Evolutionary conservation across 1,284 basidiomycete species (phyloP).

Genomic region (Chalciporus piperatoides): DNA sequence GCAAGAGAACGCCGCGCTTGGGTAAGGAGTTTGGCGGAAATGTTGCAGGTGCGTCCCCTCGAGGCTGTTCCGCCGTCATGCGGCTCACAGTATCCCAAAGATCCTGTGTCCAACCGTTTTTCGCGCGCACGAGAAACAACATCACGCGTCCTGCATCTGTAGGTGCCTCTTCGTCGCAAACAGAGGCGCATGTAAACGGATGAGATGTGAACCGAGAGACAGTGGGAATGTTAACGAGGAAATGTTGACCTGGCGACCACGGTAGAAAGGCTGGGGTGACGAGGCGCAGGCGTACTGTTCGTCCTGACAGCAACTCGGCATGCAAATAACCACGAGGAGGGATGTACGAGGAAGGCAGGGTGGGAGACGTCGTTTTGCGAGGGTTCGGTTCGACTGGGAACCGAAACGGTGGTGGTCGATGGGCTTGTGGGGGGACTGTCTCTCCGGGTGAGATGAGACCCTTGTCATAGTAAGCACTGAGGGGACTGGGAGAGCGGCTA

Average conservation of each 20-base stretch:
- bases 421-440: not conserved
- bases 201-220: conserved; percentile 70
- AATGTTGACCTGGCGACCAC: conserved; percentile 81
- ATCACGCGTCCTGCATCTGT: conserved; percentile 53
- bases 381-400: conserved; percentile 4
- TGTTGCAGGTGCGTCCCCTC: conserved; percentile 21
- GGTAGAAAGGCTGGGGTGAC: conserved; percentile 55
- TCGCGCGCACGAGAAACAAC: conserved; percentile 72
- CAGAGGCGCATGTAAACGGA: conserved; percentile 78
- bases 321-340: conserved; percentile 71
- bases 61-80: conserved; percentile 37
- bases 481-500: conserved; percentile 23
- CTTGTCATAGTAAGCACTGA: conserved; percentile 22
- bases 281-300: conserved; percentile 72
- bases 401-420: not conserved
- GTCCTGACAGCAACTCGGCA: conserved; percentile 75
- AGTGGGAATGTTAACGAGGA: conserved; percentile 70
- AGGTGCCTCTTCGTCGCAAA: conserved; percentile 53
- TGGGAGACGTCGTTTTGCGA: conserved; percentile 1
- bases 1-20: conserved; percentile 53
- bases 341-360: conserved; percentile 30
- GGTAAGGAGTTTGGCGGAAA: conserved; percentile 29
- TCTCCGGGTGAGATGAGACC: not conserved
- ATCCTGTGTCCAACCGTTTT: conserved; percentile 73
- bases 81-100: conserved; percentile 59